phyloP scores from a whole-genome alignment of 345 rosid species.

The Pseudoturritis turrita region DNA sequence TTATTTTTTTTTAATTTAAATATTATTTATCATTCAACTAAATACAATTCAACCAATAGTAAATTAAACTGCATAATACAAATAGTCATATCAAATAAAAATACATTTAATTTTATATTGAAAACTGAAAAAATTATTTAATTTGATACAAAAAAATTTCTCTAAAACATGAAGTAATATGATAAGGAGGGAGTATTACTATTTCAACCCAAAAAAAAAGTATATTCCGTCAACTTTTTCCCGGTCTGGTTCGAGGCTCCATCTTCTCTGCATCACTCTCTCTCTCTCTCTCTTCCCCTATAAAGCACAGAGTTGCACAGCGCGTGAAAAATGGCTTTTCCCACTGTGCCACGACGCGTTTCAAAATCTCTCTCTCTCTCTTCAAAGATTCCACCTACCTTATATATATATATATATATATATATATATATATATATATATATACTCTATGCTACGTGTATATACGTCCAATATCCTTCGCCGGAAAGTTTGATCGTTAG shows the following conservation, averaged over 20 bases:
- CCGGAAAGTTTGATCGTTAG: not conserved
- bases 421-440: not conserved
- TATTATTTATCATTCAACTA: too few species aligned
- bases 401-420: not conserved
- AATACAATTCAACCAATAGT: too few species aligned
- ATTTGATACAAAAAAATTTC: too few species aligned
- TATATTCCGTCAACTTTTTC: not conserved
- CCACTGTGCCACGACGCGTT: constrained; percentile 37
- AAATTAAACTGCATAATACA: too few species aligned
- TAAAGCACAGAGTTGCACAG: constrained; percentile 27
- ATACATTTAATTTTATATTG: too few species aligned
- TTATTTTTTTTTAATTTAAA: too few species aligned
- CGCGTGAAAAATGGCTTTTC: constrained; percentile 35
- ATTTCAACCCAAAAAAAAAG: constrained; percentile 3
- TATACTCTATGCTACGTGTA: constrained; percentile 21
- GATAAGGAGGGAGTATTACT: too few species aligned
- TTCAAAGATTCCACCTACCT: constrained; percentile 21
- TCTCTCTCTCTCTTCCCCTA: constrained; percentile 3
- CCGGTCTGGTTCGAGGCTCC: constrained; percentile 1
- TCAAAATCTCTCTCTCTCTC: constrained; percentile 6
- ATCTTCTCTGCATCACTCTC: constrained; percentile 19
- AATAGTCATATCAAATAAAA: too few species aligned
- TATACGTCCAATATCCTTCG: not conserved
- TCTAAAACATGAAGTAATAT: too few species aligned
- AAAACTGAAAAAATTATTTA: too few species aligned